Conservation (phyloP, 2,329 filamentous ascomycete species). For the Aspergillus sp. region DNA sequence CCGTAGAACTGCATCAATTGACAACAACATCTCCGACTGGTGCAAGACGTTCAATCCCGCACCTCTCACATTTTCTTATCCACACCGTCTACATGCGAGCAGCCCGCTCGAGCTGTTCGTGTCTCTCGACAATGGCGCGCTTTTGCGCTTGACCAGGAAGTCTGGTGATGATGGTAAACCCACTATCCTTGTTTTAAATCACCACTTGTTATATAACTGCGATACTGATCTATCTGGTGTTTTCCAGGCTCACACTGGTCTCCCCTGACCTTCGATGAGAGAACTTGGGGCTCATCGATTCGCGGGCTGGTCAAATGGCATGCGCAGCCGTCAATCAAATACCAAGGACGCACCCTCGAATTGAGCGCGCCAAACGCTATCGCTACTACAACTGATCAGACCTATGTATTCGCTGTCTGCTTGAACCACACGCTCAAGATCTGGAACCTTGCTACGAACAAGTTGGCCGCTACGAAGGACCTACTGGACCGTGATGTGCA, state of each 20-base stretch:
- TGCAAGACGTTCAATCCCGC: conserved; percentile 73
- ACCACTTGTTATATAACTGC: background rate
- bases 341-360: conserved; percentile 45
- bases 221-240: conserved; percentile 13
- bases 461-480: conserved; percentile 74
- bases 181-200: background rate
- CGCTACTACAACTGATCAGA: conserved; percentile 48
- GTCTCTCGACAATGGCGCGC: conserved; percentile 55
- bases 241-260: conserved; percentile 45
- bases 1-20: conserved; percentile 66
- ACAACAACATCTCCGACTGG: conserved; percentile 72
- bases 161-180: conserved; percentile 52
- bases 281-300: conserved; percentile 51
- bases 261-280: conserved; percentile 51
- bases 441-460: conserved; percentile 84
- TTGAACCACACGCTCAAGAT: conserved; percentile 86
- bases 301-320: conserved; percentile 50
- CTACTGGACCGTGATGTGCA: conserved; percentile 69
- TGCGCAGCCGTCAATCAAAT: conserved; percentile 45
- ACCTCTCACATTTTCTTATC: conserved; percentile 74
- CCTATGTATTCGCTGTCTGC: conserved; percentile 72
- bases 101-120: conserved; percentile 74
- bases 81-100: conserved; percentile 77
- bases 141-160: conserved; percentile 68
- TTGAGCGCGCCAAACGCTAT: conserved; percentile 48